A percentile compares a stretch with the other conserved stretches of the same genome.
Evolutionary conservation across 176 grass and related monocot genomes (phyloP).

Genomic region (Triticum dicoccoides): DNA sequence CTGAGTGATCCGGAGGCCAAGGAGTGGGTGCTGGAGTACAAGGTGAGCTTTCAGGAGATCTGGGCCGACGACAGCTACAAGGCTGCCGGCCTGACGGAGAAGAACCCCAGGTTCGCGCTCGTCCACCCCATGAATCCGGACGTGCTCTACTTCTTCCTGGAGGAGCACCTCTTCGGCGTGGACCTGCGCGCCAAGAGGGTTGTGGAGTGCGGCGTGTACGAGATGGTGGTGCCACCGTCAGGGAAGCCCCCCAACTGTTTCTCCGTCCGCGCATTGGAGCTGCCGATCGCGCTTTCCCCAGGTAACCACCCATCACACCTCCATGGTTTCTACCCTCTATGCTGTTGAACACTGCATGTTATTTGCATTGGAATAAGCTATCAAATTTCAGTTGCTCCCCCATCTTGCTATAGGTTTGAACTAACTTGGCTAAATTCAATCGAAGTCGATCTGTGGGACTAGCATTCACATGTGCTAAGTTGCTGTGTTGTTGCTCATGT

Average conservation of each 20-base stretch:
- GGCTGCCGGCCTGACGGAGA: neutral
- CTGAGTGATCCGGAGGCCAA: conserved; percentile 1
- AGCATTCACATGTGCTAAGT: neutral
- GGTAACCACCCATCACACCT: neutral
- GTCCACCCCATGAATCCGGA: neutral
- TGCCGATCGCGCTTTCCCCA: neutral
- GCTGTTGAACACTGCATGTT: neutral
- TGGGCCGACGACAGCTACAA: conserved; percentile 5
- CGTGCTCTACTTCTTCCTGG: conserved; percentile 4
- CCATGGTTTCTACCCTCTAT: neutral
- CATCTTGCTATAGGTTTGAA: neutral
- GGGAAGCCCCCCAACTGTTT: neutral
- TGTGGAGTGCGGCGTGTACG: neutral
- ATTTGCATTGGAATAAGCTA: neutral
- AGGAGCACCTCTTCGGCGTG: conserved; percentile 13
- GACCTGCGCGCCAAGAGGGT: neutral
- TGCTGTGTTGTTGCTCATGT: too few species aligned
- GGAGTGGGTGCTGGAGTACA: neutral
- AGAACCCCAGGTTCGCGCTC: conserved; percentile 11
- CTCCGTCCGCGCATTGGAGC: conserved; percentile 1
- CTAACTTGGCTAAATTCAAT: neutral
- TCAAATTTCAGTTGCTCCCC: neutral
- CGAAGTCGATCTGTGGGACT: neutral
- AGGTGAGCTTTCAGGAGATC: conserved; percentile 1
- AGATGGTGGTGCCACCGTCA: neutral